Base-by-base conservation (phyloP, 306 rosid species). In the Lablab purpureus region DNA sequence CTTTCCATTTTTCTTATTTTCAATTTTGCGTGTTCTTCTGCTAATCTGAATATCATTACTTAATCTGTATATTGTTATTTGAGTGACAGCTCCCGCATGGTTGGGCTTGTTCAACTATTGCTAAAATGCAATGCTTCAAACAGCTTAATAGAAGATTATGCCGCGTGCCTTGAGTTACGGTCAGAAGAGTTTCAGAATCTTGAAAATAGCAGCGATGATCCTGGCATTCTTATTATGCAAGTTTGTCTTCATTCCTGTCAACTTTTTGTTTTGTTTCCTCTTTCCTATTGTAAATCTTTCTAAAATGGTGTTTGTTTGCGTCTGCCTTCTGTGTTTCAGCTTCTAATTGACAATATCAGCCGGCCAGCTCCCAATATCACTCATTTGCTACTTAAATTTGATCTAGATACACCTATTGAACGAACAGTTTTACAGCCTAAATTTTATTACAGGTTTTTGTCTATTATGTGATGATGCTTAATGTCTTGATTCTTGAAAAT, bases 221-320 rank as follows among this genome's bases (percentile, higher is more conserved):
- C 94, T 7, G 99, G 98, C 67, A 91, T 92, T 85, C 97, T 95
- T 82, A 92, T 95, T 76, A 82, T 95, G 95, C 97, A 92, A 89
- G 98, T 92, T 78, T 45, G 93, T 77, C 76, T 23, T 71, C 17
- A 4, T 28, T 18, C 80, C 27, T 55, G 25, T 13, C 80, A 37
- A 46, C 40, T 73, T 22, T 65, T 63, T 55, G 46, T 80, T 70
- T 60, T 72, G 28, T 14, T 19, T 72, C 37, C 4, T 27, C 62
- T 60, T 63, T 28, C 55, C 32, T 34, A 30, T 13, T 80, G 32
- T 60, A 34, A 19, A 37, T 84, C 52, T 45, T 54, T 43, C 65
- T 70, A 63, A 67, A 37, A 74, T 49, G 45, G 27, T 41, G n/a
- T 80, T 54, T 41, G 21, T 80, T 54, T 51, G 17, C 17, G 60